Conservation (phyloP, 768 basidiomycete species). For the Tephrocybe sp. region DNA sequence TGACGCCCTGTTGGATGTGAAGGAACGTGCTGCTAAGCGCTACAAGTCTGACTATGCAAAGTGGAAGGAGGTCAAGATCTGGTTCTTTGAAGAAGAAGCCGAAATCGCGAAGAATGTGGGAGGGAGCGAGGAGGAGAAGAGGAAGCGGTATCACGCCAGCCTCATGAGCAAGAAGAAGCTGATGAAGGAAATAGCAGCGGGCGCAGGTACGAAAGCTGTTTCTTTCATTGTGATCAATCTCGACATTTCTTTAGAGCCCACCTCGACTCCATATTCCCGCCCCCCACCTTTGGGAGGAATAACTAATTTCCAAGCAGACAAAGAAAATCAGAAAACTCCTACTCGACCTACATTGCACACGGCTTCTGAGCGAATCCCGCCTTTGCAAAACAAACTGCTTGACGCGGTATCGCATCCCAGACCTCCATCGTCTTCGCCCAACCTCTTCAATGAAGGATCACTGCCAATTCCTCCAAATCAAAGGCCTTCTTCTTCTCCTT, state of each 20-base stretch:
- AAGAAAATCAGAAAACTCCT: slow-evolving; percentile 25
- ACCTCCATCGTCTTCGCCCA: slow-evolving; percentile 3
- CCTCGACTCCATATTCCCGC: not conserved
- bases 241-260: not conserved
- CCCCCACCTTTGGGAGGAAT: slow-evolving; percentile 24
- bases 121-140: slow-evolving; percentile 29
- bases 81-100: slow-evolving; percentile 37
- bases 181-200: slow-evolving; percentile 20
- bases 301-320: slow-evolving; percentile 19
- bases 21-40: slow-evolving; percentile 43
- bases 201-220: not conserved
- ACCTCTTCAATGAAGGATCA: slow-evolving; percentile 5
- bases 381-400: slow-evolving; percentile 6
- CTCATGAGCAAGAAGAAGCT: slow-evolving; percentile 23
- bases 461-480: not conserved
- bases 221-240: not conserved
- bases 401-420: slow-evolving; percentile 7
- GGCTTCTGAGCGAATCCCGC: not conserved
- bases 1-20: slow-evolving; percentile 42
- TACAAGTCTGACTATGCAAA: slow-evolving; percentile 55
- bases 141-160: slow-evolving; percentile 18
- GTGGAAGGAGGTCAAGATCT: slow-evolving; percentile 47
- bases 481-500: not conserved
- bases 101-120: slow-evolving; percentile 24
- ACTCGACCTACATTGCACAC: slow-evolving; percentile 1